A percentile compares a stretch with the other conserved stretches of the same genome.
Evolutionary conservation across 2,329 filamentous ascomycete species (phyloP).

Genomic region (Nannizziopsis arthrosporioides): DNA sequence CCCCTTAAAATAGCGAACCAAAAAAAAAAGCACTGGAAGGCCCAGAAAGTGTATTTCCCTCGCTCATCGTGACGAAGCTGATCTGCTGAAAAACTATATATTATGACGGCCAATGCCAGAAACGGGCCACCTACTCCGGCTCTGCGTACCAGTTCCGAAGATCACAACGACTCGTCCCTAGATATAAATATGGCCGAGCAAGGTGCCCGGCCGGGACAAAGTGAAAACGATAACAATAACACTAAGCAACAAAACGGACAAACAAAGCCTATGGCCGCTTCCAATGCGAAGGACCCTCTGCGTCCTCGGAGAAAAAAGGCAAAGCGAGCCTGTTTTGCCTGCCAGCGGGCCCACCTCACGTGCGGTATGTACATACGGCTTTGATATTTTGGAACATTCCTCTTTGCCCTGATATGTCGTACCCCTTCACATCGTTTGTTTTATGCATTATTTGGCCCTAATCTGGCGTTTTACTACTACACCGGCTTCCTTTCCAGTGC

Average conservation of each 20-base stretch:
- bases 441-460: not conserved
- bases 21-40: not conserved
- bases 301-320: slow-evolving; percentile 92
- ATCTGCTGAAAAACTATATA: slow-evolving; percentile 18
- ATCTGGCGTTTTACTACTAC: slow-evolving; percentile 6
- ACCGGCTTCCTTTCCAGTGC: not conserved
- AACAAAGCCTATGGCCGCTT: slow-evolving; percentile 31
- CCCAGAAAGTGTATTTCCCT: not conserved
- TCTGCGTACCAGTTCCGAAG: slow-evolving; percentile 25
- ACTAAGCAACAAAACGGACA: slow-evolving; percentile 52
- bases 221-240: slow-evolving; percentile 24
- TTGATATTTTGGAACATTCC: slow-evolving; percentile 3
- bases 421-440: slow-evolving; percentile 6
- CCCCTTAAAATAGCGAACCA: not conserved
- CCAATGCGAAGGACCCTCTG: slow-evolving; percentile 72
- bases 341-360: slow-evolving; percentile 91
- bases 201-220: slow-evolving; percentile 34
- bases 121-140: slow-evolving; percentile 29
- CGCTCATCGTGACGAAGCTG: slow-evolving; percentile 1
- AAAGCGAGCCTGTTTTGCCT: slow-evolving; percentile 86
- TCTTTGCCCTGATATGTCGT: slow-evolving; percentile 12
- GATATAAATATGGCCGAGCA: slow-evolving; percentile 25
- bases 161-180: not conserved
- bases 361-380: slow-evolving; percentile 72
- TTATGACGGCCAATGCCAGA: slow-evolving; percentile 26